phyloP scores from a whole-genome alignment of 106 monocot species.

The Platanthera guangdongensis region DNA sequence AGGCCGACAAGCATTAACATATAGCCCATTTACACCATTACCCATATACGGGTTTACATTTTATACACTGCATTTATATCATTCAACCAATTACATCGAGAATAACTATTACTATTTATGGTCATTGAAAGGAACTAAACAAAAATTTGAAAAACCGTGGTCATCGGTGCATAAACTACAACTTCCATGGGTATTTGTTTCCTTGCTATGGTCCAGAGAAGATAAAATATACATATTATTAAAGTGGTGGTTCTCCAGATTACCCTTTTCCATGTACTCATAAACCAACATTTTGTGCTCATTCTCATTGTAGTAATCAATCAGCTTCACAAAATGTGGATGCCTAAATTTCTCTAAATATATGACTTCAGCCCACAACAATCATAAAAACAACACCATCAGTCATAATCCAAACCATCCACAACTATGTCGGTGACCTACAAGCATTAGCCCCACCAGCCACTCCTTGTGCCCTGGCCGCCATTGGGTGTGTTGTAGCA shows the following conservation, averaged over 20 bases:
- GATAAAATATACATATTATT: slow-evolving; percentile 33
- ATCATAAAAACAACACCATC: background rate
- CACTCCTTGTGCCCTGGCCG: slow-evolving; percentile 54
- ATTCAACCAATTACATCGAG: no score
- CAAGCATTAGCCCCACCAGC: slow-evolving; percentile 24
- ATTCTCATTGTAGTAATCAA: slow-evolving; percentile 75
- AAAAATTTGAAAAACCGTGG: no score
- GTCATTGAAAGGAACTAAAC: no score
- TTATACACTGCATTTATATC: no score
- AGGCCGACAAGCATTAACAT: no score
- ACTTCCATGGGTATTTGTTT: no score
- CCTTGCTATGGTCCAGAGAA: no score
- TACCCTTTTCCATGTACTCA: slow-evolving; percentile 72
- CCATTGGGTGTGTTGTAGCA: no score
- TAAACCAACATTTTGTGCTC: slow-evolving; percentile 71
- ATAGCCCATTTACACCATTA: no score
- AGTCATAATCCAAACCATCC: background rate
- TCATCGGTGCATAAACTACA: no score
- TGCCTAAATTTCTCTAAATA: slow-evolving; percentile 75
- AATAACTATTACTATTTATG: no score
- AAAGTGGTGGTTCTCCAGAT: slow-evolving; percentile 84
- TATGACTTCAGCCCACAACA: slow-evolving; percentile 62
- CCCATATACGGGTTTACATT: no score
- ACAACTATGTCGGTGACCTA: background rate
- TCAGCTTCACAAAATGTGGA: slow-evolving; percentile 68